Conservation (phyloP, 768 basidiomycete genomes). For the Suillus paluster region DNA sequence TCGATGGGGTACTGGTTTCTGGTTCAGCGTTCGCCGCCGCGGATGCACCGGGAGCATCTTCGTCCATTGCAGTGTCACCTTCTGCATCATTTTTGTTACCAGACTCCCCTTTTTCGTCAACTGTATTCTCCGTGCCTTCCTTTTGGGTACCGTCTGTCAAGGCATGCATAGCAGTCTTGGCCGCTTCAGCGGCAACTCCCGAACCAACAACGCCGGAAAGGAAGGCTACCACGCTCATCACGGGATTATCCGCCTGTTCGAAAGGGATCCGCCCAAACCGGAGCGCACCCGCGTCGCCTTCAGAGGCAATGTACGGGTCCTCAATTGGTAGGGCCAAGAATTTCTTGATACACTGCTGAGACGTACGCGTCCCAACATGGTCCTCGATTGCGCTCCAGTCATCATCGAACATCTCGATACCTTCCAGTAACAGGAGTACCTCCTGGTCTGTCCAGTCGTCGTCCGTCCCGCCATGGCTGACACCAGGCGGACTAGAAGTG, state of each 20-base stretch:
- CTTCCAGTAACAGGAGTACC: conserved; percentile 87
- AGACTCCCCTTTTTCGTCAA: conserved; percentile 34
- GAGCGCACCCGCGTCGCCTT: conserved; percentile 76
- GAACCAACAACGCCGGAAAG: conserved; percentile 91
- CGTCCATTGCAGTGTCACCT: conserved; percentile 44
- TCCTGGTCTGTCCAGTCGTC: conserved; percentile 93
- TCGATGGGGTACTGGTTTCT: conserved; percentile 20
- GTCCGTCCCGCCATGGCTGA: conserved; percentile 49
- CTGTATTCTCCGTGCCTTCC: conserved; percentile 36
- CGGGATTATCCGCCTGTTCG: conserved; percentile 94
- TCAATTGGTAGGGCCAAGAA: conserved; percentile 98
- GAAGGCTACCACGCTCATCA: conserved; percentile 98
- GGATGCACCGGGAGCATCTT: conserved; percentile 28
- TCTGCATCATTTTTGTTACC: conserved; percentile 40
- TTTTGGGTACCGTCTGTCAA: conserved; percentile 65
- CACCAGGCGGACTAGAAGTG: conserved; percentile 43
- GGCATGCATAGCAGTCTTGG: conserved; percentile 86
- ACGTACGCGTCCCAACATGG: conserved; percentile 88
- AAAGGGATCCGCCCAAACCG: conserved; percentile 85
- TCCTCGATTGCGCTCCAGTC: conserved; percentile 94
- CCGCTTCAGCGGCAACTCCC: conserved; percentile 90
- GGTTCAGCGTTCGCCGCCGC: conserved; percentile 15
- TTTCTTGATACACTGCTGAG: conserved; percentile 94
- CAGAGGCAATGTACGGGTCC: conserved; percentile 84
- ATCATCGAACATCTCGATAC: conserved; percentile 97